These are phyloP conservation scores for Penicillium nucicola DNA, from an alignment of 495 filamentous ascomycete species.

Conservation along the genomic window DNA sequence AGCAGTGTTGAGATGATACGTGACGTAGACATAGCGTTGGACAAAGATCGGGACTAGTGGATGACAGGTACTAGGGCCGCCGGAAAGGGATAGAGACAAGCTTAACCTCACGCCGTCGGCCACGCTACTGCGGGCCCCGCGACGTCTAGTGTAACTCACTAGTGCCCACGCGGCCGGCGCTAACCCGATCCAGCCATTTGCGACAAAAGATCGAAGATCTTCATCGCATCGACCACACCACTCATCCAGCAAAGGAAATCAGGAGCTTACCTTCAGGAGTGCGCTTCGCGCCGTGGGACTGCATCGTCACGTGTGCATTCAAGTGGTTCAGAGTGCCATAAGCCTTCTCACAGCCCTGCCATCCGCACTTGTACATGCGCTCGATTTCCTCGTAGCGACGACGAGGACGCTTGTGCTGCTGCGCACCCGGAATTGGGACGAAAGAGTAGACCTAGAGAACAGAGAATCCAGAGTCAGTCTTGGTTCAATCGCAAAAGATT, in stretches of 20 bases:
- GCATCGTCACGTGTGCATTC: constrained; percentile 98
- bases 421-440: constrained; percentile 94
- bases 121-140: constrained; percentile 48
- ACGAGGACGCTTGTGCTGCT: constrained; percentile 94
- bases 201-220: constrained; percentile 21
- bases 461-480: constrained; percentile 1
- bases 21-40: background rate
- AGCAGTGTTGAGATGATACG: constrained; percentile 1
- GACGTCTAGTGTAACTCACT: constrained; percentile 51
- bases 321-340: constrained; percentile 96
- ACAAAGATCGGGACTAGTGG: background rate
- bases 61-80: background rate
- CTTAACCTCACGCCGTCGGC: constrained; percentile 37
- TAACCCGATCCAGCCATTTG: constrained; percentile 36
- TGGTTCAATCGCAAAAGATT: constrained; percentile 8
- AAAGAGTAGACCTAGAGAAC: constrained; percentile 88
- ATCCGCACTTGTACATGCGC: constrained; percentile 99
- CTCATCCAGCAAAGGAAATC: constrained; percentile 2
- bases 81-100: constrained; percentile 18
- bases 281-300: constrained; percentile 86
- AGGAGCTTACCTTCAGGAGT: constrained; percentile 86
- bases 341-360: constrained; percentile 96
- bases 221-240: background rate
- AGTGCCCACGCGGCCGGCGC: constrained; percentile 31
- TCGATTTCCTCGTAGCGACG: constrained; percentile 98